Conservation (phyloP, 1,139 yeast genomes). For the Kurtzmaniella quercitrusa region DNA sequence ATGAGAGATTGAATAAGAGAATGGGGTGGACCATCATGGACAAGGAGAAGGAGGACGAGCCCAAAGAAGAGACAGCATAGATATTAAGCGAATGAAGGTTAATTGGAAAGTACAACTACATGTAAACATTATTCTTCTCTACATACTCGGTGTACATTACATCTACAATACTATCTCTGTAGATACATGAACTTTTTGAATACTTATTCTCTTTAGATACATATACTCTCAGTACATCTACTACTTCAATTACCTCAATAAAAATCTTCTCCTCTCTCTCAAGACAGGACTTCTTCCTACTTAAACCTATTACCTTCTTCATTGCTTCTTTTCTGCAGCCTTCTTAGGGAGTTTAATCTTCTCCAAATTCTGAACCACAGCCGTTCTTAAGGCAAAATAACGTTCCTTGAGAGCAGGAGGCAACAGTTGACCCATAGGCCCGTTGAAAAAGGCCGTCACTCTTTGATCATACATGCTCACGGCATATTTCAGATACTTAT, state of each 20-base stretch:
- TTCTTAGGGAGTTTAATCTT: slow-evolving; percentile 10
- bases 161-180: too few species aligned
- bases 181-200: too few species aligned
- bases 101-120: too few species aligned
- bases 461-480: slow-evolving; percentile 36
- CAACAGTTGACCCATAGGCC: slow-evolving; percentile 16
- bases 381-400: slow-evolving; percentile 9
- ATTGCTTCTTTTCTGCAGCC: neutral
- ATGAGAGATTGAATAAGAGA: slow-evolving; percentile 57
- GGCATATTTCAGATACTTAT: slow-evolving; percentile 37
- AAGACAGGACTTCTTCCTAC: neutral
- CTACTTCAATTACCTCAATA: too few species aligned
- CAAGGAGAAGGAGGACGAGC: slow-evolving; percentile 12
- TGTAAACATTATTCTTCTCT: too few species aligned
- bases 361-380: slow-evolving; percentile 8
- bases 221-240: too few species aligned
- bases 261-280: neutral
- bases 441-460: slow-evolving; percentile 23
- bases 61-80: slow-evolving; percentile 5
- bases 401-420: slow-evolving; percentile 5
- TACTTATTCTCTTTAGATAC: too few species aligned
- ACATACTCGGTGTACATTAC: too few species aligned
- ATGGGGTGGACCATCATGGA: slow-evolving; percentile 52
- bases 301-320: neutral
- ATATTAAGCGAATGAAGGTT: too few species aligned